phyloP scores from a whole-genome alignment of 164 flowering plant genomes.

The Sedum album region DNA sequence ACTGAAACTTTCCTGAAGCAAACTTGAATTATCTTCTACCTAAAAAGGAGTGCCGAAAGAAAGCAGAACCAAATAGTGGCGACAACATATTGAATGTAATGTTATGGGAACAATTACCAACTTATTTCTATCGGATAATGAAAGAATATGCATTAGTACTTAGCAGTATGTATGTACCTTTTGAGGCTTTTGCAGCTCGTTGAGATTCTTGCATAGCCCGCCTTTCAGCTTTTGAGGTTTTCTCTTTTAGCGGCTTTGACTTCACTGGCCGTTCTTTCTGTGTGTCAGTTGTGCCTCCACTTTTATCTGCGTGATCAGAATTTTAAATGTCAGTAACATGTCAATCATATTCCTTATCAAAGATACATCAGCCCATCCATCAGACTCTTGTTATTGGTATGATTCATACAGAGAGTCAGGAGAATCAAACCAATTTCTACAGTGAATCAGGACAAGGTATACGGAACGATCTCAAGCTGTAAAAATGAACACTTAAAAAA shows the following conservation, averaged over 20 bases:
- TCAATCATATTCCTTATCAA: neutral
- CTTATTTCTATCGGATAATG: neutral
- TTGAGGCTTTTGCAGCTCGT: slow-evolving; percentile 85
- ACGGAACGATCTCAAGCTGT: neutral
- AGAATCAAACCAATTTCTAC: too few species aligned
- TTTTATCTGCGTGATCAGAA: slow-evolving; percentile 27
- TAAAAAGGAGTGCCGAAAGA: slow-evolving; percentile 14
- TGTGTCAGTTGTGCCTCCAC: slow-evolving; percentile 28
- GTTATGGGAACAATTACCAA: neutral
- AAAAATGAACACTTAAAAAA: neutral
- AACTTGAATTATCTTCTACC: too few species aligned
- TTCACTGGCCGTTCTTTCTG: slow-evolving; percentile 29
- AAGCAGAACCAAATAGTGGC: neutral
- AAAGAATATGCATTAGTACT: neutral
- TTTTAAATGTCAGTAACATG: neutral
- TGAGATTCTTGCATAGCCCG: slow-evolving; percentile 92
- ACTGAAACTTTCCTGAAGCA: too few species aligned
- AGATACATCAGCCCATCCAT: neutral
- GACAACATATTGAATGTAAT: too few species aligned
- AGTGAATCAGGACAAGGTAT: neutral
- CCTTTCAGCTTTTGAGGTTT: slow-evolving; percentile 81
- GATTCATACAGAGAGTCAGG: too few species aligned
- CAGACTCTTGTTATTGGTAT: too few species aligned
- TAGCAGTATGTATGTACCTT: too few species aligned
- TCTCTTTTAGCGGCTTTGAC: slow-evolving; percentile 63